These are phyloP conservation scores for Colletotrichum lindemuthianum DNA, from an alignment of 2,329 filamentous ascomycete genomes.

Conservation along the genomic window DNA sequence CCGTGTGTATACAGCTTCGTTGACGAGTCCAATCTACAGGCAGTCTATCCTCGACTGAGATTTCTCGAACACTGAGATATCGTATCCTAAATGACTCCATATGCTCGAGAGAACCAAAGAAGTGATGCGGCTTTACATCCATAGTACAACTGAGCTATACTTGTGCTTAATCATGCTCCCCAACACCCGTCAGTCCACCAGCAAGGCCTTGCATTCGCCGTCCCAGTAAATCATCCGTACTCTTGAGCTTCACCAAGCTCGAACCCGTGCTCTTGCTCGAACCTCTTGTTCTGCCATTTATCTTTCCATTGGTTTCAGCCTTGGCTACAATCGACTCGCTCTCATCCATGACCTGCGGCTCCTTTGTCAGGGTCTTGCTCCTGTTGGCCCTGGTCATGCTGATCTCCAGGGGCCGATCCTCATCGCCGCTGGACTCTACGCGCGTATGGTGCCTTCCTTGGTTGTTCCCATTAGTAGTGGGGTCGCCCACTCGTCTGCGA, in stretches of 20 bases:
- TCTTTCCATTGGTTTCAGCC: constrained; percentile 38
- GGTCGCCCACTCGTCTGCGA: constrained; percentile 15
- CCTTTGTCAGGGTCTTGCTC: constrained; percentile 37
- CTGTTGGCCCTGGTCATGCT: constrained; percentile 61
- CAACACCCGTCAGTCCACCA: constrained; percentile 61
- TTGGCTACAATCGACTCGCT: constrained; percentile 38
- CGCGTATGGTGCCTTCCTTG: constrained; percentile 42
- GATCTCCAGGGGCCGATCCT: constrained; percentile 86
- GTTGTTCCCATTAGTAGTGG: constrained; percentile 25
- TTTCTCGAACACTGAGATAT: neutral
- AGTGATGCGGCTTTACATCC: neutral
- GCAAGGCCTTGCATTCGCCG: constrained; percentile 68
- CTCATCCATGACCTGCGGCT: constrained; percentile 37
- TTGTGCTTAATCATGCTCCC: constrained; percentile 45
- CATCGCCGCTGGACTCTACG: constrained; percentile 78
- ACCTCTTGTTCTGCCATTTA: constrained; percentile 43
- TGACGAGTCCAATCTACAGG: constrained; percentile 29
- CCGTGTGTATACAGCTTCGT: constrained; percentile 25
- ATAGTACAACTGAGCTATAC: neutral
- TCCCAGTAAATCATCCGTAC: constrained; percentile 66
- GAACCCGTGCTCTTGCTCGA: constrained; percentile 54
- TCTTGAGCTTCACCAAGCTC: constrained; percentile 64
- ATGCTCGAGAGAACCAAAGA: neutral
- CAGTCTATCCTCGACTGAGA: constrained; percentile 11
- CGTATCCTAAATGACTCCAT: neutral